Evolutionary conservation across 2,329 filamentous ascomycete species (phyloP).

Genomic region (Trematosphaeria pertusa): DNA sequence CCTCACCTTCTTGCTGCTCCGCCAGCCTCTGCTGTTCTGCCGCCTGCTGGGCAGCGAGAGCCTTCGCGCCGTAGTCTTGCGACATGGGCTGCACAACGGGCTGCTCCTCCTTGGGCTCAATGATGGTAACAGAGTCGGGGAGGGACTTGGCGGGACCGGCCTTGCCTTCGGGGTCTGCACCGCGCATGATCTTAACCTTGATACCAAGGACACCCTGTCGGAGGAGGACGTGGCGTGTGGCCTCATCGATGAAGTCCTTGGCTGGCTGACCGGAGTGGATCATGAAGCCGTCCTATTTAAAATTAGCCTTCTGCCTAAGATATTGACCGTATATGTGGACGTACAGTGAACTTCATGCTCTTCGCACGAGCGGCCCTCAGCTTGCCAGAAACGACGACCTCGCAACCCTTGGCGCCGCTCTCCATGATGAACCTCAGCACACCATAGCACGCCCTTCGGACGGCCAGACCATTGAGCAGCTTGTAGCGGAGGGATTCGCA

Average conservation of each 20-base stretch:
- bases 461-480: slow-evolving; percentile 98
- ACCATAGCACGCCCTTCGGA: slow-evolving; percentile 99
- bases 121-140: slow-evolving; percentile 98
- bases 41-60: slow-evolving; percentile 71
- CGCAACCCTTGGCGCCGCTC: slow-evolving; percentile 98
- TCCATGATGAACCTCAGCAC: slow-evolving; percentile 99
- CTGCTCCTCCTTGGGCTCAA: slow-evolving; percentile 99
- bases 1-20: slow-evolving; percentile 64
- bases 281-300: slow-evolving; percentile 89
- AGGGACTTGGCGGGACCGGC: slow-evolving; percentile 95
- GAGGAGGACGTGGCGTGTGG: slow-evolving; percentile 98
- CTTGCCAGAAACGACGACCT: slow-evolving; percentile 99
- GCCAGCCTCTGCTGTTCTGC: slow-evolving; percentile 66
- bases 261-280: slow-evolving; percentile 99
- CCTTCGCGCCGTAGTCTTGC: slow-evolving; percentile 99
- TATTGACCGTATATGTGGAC: slow-evolving; percentile 33
- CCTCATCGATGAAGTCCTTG: slow-evolving; percentile 99
- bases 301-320: slow-evolving; percentile 23
- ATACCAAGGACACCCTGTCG: slow-evolving; percentile 99
- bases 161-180: slow-evolving; percentile 99
- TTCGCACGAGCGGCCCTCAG: slow-evolving; percentile 98
- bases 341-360: slow-evolving; percentile 99
- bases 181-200: slow-evolving; percentile 99
- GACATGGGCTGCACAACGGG: slow-evolving; percentile 92
- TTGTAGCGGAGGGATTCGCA: slow-evolving; percentile 99